Percentiles rank a stretch among this genome's conserved stretches.
Evolutionary conservation across 2,329 filamentous ascomycete species (phyloP).

Genomic region (Keithomyces neogunnii): DNA sequence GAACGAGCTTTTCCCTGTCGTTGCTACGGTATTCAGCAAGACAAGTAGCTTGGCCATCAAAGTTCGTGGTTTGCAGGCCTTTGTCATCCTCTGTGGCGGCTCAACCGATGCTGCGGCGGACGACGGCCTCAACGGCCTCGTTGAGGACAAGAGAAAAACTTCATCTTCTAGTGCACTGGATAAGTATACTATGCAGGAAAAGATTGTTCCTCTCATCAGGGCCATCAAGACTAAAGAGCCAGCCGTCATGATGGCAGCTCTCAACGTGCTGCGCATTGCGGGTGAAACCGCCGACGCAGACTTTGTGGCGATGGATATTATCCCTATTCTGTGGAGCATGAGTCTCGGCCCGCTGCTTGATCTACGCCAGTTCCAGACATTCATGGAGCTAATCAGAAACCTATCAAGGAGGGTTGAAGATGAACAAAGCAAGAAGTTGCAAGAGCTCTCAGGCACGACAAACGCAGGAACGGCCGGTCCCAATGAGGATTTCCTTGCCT

Average conservation of each 20-base stretch:
- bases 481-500: constrained; percentile 61
- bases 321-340: constrained; percentile 88
- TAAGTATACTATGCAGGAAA: constrained; percentile 98
- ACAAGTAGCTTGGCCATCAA: constrained; percentile 94
- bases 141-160: constrained; percentile 49
- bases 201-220: constrained; percentile 82
- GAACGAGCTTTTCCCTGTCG: constrained; percentile 89
- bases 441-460: constrained; percentile 63
- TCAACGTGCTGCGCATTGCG: constrained; percentile 77
- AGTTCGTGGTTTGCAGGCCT: constrained; percentile 81
- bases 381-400: constrained; percentile 80
- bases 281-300: constrained; percentile 77
- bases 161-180: constrained; percentile 74
- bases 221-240: constrained; percentile 97
- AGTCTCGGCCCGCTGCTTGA: constrained; percentile 83
- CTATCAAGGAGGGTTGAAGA: constrained; percentile 75
- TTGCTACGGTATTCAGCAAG: constrained; percentile 82
- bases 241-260: constrained; percentile 89
- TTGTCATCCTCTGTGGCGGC: constrained; percentile 83
- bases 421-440: constrained; percentile 81
- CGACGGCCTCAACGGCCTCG: constrained; percentile 64
- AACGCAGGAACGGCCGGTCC: constrained; percentile 39
- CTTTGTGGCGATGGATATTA: constrained; percentile 82
- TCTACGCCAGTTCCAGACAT: constrained; percentile 77
- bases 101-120: constrained; percentile 39